Percentiles rank a stretch among this genome's conserved stretches.
These are phyloP conservation scores for Chondrostereum purpureum DNA, from an alignment of 1,284 basidiomycete species.

Conservation along the genomic window DNA sequence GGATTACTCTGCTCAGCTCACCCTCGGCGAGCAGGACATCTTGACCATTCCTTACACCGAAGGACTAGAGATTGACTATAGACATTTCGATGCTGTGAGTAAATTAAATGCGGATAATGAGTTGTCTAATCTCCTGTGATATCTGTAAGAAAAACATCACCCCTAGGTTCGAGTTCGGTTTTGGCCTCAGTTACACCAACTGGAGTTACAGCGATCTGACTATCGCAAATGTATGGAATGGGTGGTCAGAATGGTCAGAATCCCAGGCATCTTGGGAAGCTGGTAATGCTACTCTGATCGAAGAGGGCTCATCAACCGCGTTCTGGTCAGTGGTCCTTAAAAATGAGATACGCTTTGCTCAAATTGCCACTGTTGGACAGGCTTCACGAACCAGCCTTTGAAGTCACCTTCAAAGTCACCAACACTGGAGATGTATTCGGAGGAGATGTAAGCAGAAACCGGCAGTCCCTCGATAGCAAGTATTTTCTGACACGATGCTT, in stretches of 20 bases:
- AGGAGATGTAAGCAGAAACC: too few relatives aligned
- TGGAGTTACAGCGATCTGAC: constrained; percentile 62
- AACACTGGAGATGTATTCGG: constrained; percentile 54
- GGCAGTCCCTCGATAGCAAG: neutral
- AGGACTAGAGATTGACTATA: constrained; percentile 68
- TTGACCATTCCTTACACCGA: constrained; percentile 62
- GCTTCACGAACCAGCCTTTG: constrained; percentile 58
- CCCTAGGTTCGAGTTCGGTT: constrained; percentile 75
- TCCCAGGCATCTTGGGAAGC: constrained; percentile 48
- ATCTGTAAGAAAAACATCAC: constrained; percentile 48
- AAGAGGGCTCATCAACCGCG: constrained; percentile 46
- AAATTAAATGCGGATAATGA: too few relatives aligned
- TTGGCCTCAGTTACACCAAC: constrained; percentile 77
- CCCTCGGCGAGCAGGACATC: constrained; percentile 38
- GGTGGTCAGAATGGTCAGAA: constrained; percentile 27
- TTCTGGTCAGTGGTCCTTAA: constrained; percentile 47
- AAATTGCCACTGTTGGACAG: constrained; percentile 24
- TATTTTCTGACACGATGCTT: too few relatives aligned
- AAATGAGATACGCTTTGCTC: too few relatives aligned
- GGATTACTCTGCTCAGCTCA: constrained; percentile 66
- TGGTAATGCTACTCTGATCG: constrained; percentile 40
- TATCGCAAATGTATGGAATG: constrained; percentile 30
- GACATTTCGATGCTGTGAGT: constrained; percentile 67
- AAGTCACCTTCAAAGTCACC: constrained; percentile 50
- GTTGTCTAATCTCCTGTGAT: too few relatives aligned